Percentiles rank a stretch among this genome's conserved stretches.
These are phyloP conservation scores for Neophaeococcomyces mojaviensis DNA, from an alignment of 2,329 filamentous ascomycete genomes.

Conservation along the genomic window DNA sequence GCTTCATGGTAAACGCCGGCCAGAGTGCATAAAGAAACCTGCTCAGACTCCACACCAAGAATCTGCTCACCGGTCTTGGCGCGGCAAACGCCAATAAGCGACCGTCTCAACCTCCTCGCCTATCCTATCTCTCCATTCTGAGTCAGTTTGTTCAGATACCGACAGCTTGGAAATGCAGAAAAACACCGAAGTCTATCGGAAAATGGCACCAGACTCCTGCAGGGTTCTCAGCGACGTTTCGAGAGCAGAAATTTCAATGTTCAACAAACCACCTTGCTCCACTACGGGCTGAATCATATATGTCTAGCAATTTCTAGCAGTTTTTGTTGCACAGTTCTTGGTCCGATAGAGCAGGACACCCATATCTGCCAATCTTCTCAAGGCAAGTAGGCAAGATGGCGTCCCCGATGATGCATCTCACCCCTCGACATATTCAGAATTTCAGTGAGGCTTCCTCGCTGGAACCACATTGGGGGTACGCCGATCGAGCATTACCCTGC, in stretches of 20 bases:
- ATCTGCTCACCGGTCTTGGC: constrained; percentile 17
- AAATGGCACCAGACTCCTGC: not conserved
- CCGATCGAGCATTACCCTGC: constrained; percentile 48
- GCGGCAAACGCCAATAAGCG: not conserved
- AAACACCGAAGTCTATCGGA: not conserved
- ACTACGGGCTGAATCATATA: no score
- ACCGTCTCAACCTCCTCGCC: not conserved
- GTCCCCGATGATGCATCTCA: constrained; percentile 2
- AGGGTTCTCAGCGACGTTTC: not conserved
- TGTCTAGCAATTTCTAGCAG: no score
- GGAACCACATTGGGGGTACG: constrained; percentile 52
- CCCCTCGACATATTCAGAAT: constrained; percentile 39
- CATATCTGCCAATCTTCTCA: no score
- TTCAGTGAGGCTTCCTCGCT: constrained; percentile 30
- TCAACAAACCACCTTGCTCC: no score
- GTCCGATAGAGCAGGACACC: no score
- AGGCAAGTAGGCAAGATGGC: not conserved
- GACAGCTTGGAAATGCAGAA: no score
- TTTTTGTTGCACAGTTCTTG: no score
- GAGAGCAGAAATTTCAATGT: no score
- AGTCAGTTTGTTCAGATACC: no score
- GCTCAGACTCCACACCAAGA: constrained; percentile 13
- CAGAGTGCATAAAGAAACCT: constrained; percentile 9
- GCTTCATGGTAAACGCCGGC: not conserved
- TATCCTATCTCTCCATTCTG: not conserved